Base-by-base conservation (phyloP, 225 moss, liverwort and hornwort species). In the Straminergon stramineum region DNA sequence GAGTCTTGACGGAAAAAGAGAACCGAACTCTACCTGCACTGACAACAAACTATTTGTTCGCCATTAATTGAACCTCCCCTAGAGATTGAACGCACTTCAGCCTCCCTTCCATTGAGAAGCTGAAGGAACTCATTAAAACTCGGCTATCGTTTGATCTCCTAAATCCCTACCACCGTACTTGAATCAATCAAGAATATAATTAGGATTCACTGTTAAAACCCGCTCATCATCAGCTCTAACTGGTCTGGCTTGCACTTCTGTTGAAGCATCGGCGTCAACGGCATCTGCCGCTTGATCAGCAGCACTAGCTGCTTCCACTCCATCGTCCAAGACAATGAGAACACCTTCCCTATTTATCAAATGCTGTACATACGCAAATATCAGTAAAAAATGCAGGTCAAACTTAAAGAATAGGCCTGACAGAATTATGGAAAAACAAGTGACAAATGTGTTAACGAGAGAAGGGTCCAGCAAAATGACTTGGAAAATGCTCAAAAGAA, bases 341-440 rank as follows among this genome's bases (percentile, higher is more conserved):
- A 97, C 97, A 84, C 99, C 99, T 90, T 99, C 99, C 79, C 94
- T 96, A 24, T 94, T 97, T 75, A 97, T 92, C 78, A 99, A 92
- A 92, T 99, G 99, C 99, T 99, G 96, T 89, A 92, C 62, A 81
- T 37, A 79, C 27, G 52, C 73, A 88, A 84, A 62, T 64, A 62
- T 75, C 68, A 67, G 90, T 62, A 31, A 34, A 39, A 75, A 51
- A 28, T 45, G 35, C 45, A 37, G 43, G 57, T 57, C 48, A 12
- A 86, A 30, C 64, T 31, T 34, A 19, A 39, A 84, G 56, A 17
- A n/a, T 9, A 16, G 79, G 60, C 48, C 30, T 9, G 35, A 75
- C 17, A 79, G 70, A 91, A n/a, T 56, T 35, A 45, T 32, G 57
- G 37, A 26, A 52, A 34, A 34, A 51, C 71, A 58, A 57, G 82